Percentiles rank a stretch among this genome's conserved stretches.
phyloP scores from a whole-genome alignment of 306 rosid genomes.

The Trichosanthes truncata region DNA sequence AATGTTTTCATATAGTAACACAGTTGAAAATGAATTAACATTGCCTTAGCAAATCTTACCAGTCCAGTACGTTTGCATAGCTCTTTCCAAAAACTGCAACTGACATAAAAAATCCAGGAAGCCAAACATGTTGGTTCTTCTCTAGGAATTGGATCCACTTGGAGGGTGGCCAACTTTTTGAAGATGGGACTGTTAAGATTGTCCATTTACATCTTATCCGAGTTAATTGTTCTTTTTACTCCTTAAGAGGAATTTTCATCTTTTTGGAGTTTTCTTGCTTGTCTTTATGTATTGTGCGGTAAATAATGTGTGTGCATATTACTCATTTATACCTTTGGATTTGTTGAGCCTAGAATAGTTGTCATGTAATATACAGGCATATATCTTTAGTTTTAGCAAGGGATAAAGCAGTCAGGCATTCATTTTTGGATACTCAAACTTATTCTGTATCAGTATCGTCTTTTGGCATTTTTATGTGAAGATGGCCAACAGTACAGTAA shows the following conservation, averaged over 20 bases:
- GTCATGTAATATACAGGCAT: background rate
- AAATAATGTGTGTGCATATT: background rate
- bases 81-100: background rate
- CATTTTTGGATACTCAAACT: background rate
- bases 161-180: background rate
- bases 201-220: background rate
- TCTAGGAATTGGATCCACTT: background rate
- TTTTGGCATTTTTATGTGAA: background rate
- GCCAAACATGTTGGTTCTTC: background rate
- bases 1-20: background rate
- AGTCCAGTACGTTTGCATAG: background rate
- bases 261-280: constrained; percentile 1
- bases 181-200: background rate
- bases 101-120: background rate
- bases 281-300: background rate
- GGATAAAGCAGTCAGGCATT: background rate
- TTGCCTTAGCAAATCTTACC: background rate
- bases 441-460: background rate
- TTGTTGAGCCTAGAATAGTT: background rate
- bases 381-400: background rate
- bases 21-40: background rate
- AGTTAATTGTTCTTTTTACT: background rate
- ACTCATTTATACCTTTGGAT: background rate
- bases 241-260: background rate
- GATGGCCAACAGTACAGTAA: background rate